These are phyloP conservation scores for Breviolum minutum DNA, from an alignment of 73 alveolate species.

Conservation along the genomic window DNA sequence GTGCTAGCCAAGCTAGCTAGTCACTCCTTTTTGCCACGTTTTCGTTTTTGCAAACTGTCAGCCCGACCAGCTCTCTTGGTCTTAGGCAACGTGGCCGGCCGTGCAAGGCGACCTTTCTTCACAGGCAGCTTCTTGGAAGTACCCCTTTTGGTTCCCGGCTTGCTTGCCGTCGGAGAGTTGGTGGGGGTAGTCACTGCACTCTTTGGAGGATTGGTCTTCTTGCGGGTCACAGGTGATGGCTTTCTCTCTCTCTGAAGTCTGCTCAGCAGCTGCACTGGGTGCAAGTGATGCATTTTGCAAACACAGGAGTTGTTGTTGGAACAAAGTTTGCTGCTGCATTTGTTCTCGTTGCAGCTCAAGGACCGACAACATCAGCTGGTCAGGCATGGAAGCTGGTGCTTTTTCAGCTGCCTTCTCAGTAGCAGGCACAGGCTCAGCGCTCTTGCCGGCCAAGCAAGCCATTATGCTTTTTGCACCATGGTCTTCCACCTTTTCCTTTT, in stretches of 20 bases:
- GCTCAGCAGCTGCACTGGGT: too few species aligned
- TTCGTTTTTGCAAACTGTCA: neutral
- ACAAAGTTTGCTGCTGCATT: conserved; percentile 14
- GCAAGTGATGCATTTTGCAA: neutral
- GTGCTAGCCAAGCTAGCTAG: neutral
- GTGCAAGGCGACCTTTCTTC: neutral
- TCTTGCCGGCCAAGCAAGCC: conserved; percentile 21
- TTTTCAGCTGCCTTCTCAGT: neutral
- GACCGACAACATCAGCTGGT: neutral
- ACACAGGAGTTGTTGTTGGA: neutral
- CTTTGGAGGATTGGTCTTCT: too few species aligned
- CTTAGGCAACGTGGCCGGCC: neutral
- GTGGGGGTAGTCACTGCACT: neutral
- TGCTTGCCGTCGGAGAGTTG: neutral
- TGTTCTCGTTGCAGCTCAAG: conserved; percentile 11
- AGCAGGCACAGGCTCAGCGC: too few species aligned
- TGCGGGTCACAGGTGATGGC: too few species aligned
- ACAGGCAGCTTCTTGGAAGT: neutral
- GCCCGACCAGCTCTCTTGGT: neutral
- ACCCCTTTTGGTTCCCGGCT: neutral
- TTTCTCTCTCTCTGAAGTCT: too few species aligned
- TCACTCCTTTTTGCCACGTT: neutral
- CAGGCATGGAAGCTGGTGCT: neutral
- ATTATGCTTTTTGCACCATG: neutral
- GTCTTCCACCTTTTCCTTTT: neutral